A percentile compares a stretch with the other conserved stretches of the same genome.
phyloP scores from a whole-genome alignment of 1,284 basidiomycete genomes.

The Trametes sp. region DNA sequence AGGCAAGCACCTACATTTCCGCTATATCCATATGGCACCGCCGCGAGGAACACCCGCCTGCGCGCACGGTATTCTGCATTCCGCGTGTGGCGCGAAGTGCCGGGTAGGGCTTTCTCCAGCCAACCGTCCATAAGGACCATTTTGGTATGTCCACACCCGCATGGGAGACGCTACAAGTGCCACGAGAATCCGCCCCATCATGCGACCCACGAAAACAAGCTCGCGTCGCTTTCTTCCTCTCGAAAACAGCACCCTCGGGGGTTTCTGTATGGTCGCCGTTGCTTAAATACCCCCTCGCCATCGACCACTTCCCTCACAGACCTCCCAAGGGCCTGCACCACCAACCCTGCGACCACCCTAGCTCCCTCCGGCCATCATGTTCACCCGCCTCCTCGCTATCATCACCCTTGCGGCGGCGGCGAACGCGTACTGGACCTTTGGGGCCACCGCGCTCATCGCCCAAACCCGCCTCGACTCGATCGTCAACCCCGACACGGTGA shows the following conservation, averaged over 20 bases:
- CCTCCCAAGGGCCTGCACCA: conserved; percentile 7
- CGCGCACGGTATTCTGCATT: conserved; percentile 13
- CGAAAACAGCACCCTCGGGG: background rate
- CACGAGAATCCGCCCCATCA: conserved; percentile 1
- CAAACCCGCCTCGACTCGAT: conserved; percentile 41
- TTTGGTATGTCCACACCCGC: conserved; percentile 10
- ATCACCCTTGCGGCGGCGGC: conserved; percentile 30
- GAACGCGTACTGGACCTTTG: conserved; percentile 38
- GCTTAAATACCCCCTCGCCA: conserved; percentile 15
- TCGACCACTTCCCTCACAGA: background rate
- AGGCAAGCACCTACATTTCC: conserved; percentile 14
- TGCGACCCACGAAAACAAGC: background rate
- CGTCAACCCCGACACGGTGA: conserved; percentile 36
- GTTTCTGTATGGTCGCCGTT: background rate
- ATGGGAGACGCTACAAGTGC: background rate
- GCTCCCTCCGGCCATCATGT: conserved; percentile 6
- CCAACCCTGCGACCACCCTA: background rate
- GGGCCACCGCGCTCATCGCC: conserved; percentile 35
- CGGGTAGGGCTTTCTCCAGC: background rate
- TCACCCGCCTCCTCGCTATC: conserved; percentile 27
- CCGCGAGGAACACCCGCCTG: conserved; percentile 10
- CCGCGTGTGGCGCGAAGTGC: background rate
- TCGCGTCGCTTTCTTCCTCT: background rate
- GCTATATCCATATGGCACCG: conserved; percentile 11
- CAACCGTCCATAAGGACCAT: conserved; percentile 5